Evolutionary conservation across 2,329 filamentous ascomycete species (phyloP), one percentile per base, ranked within the genome.

Genomic region (Apiospora rasikravindrae): DNA sequence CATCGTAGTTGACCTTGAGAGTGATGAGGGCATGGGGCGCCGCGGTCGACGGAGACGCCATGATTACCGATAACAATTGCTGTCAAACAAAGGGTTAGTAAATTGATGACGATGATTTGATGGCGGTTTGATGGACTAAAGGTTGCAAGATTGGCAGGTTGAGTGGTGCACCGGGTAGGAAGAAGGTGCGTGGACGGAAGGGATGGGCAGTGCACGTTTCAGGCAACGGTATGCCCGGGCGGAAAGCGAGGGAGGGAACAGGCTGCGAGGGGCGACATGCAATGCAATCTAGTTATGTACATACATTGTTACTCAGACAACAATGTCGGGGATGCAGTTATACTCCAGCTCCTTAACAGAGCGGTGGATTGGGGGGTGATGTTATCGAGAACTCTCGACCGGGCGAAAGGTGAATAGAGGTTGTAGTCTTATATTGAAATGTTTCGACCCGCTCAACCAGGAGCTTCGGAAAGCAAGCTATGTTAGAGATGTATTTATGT

Each of bases 1-100:
- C 94, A 80, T 95, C 90, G 79, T 93, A 90, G 79, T 90, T 89
- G 80, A 97, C 88, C 87, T 98, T 98, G 85, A 98, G 86, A 76
- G 93, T 94, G 83, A 98, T 93, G 75, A 90, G 86, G 70, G 93
- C 94, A 74, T 95, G 93, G 71, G 90, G 88, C 70, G 80, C 78
- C 61, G 75, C 71, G 66, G 73, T 57, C 70, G 79, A 77, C 74
- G 81, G 75, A 72, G 83, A 81, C 73, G 83, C 82, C 82, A 83
- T 83, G 68, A 73, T 77, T 72, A 64, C 69, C 75, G 70, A 69
- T 40, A 37, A 69, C 49, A 42, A 22, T 53, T 64, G 57, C 57
- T 64, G 10, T 37, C 22, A n/a, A 37, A n/a, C 33, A 40, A 64
- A 64, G 14, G 57, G 40, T 64, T 64, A 64, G 57, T 64, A 40